Conservation (phyloP, 2,329 filamentous ascomycete genomes). For the Orbilia ellipsospora region DNA sequence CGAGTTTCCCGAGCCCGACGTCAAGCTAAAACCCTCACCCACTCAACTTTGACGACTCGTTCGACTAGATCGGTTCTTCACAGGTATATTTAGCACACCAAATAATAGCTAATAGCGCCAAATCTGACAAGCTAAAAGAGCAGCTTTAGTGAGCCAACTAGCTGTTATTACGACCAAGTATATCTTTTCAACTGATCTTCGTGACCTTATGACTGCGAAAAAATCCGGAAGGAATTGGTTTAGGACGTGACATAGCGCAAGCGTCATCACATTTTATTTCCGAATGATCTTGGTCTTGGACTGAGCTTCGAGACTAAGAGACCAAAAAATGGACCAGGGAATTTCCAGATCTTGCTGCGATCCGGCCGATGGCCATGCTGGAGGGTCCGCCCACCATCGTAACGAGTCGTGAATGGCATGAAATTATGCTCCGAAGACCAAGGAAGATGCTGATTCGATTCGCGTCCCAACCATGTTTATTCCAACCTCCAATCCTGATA, state of each 20-base stretch:
- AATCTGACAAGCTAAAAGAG: slow-evolving; percentile 15
- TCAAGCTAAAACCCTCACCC: slow-evolving; percentile 38
- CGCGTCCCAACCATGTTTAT: slow-evolving; percentile 51
- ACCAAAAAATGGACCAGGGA: slow-evolving; percentile 17
- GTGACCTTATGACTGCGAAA: slow-evolving; percentile 44
- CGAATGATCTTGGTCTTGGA: slow-evolving; percentile 52
- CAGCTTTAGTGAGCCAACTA: not conserved
- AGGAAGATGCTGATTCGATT: slow-evolving; percentile 22
- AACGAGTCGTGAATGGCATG: slow-evolving; percentile 41
- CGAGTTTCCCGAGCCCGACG: slow-evolving; percentile 47
- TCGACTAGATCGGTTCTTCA: slow-evolving; percentile 37
- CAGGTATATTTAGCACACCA: slow-evolving; percentile 38
- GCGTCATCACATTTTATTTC: slow-evolving; percentile 54
- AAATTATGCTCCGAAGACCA: slow-evolving; percentile 43
- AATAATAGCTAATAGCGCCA: slow-evolving; percentile 8
- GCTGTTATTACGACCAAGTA: not conserved
- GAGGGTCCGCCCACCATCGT: slow-evolving; percentile 6
- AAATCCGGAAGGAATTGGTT: slow-evolving; percentile 37
- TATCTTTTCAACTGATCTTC: slow-evolving; percentile 40
- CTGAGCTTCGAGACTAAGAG: not conserved
- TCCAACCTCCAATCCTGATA: slow-evolving; percentile 21
- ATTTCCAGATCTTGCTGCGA: slow-evolving; percentile 44
- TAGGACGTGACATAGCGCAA: slow-evolving; percentile 30
- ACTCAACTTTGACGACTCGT: not conserved
- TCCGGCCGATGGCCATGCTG: slow-evolving; percentile 31